These are phyloP conservation scores for Aethionema arabicum DNA, from an alignment of 345 rosid genomes.

Conservation along the genomic window DNA sequence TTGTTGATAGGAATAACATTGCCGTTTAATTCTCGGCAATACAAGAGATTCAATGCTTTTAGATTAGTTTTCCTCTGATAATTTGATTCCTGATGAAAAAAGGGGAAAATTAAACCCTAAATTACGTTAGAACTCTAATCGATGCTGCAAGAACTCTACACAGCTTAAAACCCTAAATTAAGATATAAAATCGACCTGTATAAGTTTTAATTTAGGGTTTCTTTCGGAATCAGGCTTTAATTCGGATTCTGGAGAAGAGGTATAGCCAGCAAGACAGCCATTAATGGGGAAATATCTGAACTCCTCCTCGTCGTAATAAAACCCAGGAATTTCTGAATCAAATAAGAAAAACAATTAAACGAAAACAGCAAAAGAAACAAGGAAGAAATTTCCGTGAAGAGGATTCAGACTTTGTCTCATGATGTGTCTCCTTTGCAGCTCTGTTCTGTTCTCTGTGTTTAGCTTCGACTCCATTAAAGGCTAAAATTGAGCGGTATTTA, in stretches of 20 bases:
- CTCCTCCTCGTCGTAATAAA: conserved; percentile 81
- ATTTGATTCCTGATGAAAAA: conserved; percentile 26
- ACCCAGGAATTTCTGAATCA: conserved; percentile 74
- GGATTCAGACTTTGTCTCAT: conserved; percentile 33
- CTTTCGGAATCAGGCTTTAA: conserved; percentile 34
- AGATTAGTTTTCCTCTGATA: conserved; percentile 34
- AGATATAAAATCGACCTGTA: conserved; percentile 34
- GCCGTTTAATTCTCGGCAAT: conserved; percentile 67
- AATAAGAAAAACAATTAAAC: background rate
- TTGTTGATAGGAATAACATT: conserved; percentile 36
- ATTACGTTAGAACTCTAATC: conserved; percentile 5
- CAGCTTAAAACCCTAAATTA: background rate
- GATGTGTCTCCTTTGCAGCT: conserved; percentile 9
- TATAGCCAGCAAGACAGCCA: conserved; percentile 72
- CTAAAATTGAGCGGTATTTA: background rate
- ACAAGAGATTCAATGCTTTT: conserved; percentile 50
- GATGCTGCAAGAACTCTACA: conserved; percentile 12
- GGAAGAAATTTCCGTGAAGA: background rate
- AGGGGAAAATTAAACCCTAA: background rate
- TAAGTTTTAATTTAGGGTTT: too few species aligned
- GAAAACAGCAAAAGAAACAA: background rate
- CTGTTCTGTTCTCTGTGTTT: conserved; percentile 22
- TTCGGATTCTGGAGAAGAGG: conserved; percentile 35
- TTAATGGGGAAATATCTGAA: conserved; percentile 79
- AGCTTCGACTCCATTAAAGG: conserved; percentile 19